Evolutionary conservation across 345 rosid genomes (phyloP), one percentile per base, ranked within the genome.

Genomic region (Bretschneidera sinensis): DNA sequence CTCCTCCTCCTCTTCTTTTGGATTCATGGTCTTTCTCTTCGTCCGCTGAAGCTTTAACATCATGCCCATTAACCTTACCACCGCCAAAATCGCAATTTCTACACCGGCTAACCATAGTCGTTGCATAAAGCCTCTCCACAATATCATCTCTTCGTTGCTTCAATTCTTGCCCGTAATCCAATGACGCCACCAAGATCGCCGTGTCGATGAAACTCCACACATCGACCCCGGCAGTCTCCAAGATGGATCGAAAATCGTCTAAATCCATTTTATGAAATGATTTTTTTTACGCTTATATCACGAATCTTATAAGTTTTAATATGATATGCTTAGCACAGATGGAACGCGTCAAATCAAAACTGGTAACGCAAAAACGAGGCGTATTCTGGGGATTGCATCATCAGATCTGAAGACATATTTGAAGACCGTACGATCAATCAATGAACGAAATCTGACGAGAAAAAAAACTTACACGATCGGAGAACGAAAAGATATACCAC

Each of bases 181-280:
- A 68, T 17, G 96, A 79, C 5, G 96, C 99, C 51, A 90, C 88
- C 43, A 75, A 50, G 61, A 94, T 84, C 61, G 96, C 97, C 2
- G 97, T 80, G 54, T 92, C 97, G 39, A 92, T 84, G 33, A 92
- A 87, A 43, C 85, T 77, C 96, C 96, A 94, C 22, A 94, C 96
- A 64, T 94, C 99, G 19, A 90, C 96, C 14, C 90, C 96, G 4
- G 90, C 80, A 54, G 79, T 81, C 14, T 87, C 91, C 50, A 90
- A 72, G 59, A 90, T 70, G 28, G 87, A 76, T 62, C 99, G 78
- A 39, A 94, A 85, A 76, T 87, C 95, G 28, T 83, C 97, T 64
- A 86, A 74, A 86, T 94, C 97, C 97, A 94, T 92, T 9, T 51
- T 13, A 20, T 24, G 24, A 24, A 49, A 17, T 49, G 16, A 11